Base-by-base conservation (phyloP, 2,329 filamentous ascomycete genomes). In the Aureobasidium subglaciale region DNA sequence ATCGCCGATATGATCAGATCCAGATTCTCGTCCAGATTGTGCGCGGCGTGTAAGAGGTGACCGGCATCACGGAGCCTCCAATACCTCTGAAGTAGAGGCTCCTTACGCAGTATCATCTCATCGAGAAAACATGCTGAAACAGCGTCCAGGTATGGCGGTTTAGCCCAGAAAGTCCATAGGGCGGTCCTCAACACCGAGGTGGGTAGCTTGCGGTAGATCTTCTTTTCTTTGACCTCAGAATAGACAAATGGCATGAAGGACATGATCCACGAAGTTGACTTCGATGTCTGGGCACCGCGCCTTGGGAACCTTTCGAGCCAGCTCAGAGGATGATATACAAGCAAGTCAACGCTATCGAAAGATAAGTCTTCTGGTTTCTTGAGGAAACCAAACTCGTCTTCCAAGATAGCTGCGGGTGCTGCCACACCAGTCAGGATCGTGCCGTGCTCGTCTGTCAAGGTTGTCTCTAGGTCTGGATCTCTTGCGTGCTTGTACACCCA, bases 51-150 rank as follows among this genome's bases (percentile, higher is more conserved):
- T 70, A 64, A 15, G 69, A 70, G 22, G 66, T 68, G 35, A 78
- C 72, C 2, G 71, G 70, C 5, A 56, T 75, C 71, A 29, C 81
- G 73, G n/a, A 75, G 61, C 45, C 77, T 67, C 32, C 73, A 67
- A 55, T 73, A 71, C 57, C 73, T 73, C 60, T 76, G 75, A 55
- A 78, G 69, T 61, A 10, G 72, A 70, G 2, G 69, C 65, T 58
- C 73, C 67, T 60, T 55, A 11, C 58, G 45, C 2, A 60, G 37
- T 7, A 60, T 60, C 53, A 60, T 56, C 32, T 60, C 58, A 32
- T 60, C 58, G 9, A 60, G 48, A 41, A 60, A 58, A 20, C 58
- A 60, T 20, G 56, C 56, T 20, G 58, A 56, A 11, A 60, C 58
- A 16, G 58, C 58, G 32, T 60, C 58, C 8, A 60, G 35, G 18